Evolutionary conservation across 2,329 filamentous ascomycete genomes (phyloP).

Genomic region (Cordyceps militaris): DNA sequence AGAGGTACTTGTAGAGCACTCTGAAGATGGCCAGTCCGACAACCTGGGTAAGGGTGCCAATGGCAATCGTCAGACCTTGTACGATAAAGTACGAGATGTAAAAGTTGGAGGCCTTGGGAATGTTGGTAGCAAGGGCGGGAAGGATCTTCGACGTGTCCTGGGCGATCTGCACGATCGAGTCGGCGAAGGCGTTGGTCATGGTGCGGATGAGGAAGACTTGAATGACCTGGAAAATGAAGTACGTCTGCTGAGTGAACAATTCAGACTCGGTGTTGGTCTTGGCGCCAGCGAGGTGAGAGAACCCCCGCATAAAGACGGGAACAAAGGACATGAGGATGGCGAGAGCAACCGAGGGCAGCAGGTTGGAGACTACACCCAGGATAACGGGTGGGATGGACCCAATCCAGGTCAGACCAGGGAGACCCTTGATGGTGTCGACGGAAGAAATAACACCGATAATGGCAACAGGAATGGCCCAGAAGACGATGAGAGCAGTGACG

Average conservation of each 20-base stretch:
- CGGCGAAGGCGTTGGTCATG: conserved; percentile 70
- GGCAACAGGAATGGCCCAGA: conserved; percentile 73
- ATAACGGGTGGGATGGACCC: conserved; percentile 61
- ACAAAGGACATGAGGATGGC: conserved; percentile 78
- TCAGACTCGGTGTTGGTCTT: conserved; percentile 76
- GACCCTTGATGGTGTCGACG: conserved; percentile 58
- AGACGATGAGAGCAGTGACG: conserved; percentile 68
- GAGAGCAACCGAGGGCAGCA: conserved; percentile 73
- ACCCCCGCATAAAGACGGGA: conserved; percentile 56
- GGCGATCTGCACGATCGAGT: conserved; percentile 57
- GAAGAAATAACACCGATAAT: conserved; percentile 82
- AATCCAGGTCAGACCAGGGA: conserved; percentile 70
- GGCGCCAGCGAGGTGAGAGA: conserved; percentile 72
- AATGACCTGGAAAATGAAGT: conserved; percentile 84
- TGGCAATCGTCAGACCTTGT: conserved; percentile 73
- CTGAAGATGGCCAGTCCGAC: conserved; percentile 60
- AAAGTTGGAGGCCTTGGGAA: conserved; percentile 85
- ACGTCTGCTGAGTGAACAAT: conserved; percentile 82
- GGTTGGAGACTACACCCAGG: conserved; percentile 72
- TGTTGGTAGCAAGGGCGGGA: conserved; percentile 58
- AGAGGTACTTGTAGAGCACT: conserved; percentile 60
- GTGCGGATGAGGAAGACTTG: conserved; percentile 90
- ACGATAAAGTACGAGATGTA: conserved; percentile 88
- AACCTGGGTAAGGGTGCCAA: conserved; percentile 63
- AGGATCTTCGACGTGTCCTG: conserved; percentile 56